Base-by-base conservation (phyloP, 2,329 filamentous ascomycete genomes). In the Botrytis pseudocinerea region DNA sequence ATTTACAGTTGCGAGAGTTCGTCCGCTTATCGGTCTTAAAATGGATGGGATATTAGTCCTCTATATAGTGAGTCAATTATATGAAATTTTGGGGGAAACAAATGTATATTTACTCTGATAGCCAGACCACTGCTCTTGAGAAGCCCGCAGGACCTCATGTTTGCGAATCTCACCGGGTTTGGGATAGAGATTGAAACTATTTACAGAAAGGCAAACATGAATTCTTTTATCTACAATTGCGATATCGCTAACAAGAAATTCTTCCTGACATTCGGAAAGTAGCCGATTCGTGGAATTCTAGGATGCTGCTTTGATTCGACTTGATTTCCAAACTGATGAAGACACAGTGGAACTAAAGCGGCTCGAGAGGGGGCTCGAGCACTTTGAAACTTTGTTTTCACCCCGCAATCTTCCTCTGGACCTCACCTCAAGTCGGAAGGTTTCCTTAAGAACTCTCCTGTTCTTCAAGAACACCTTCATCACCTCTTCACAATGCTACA, bases 81-180 rank as follows among this genome's bases (percentile, higher is more conserved):
- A 54, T 54, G 32, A 46, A 46, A 76, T 79, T 74, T 78, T 78
- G 77, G 75, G 61, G 63, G 35, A 44, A n/a, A 48, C 1, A 60
- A 40, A 16, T 4, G 46, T 32, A n/a, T 46, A n/a, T 69, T 71
- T 78, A 80, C 80, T 76, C 76, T 76, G 46, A 78, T 76, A 78
- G 78, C 76, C 78, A 78, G 76, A 73, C 79, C 77, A 75, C 79
- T 77, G 76, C 78, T 78, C 73, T 73, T 75, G 69, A 80, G 75
- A 77, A 81, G 76, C 73, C 79, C 78, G 61, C 60, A 63, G 48
- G 77, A 74, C 74, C 77, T 78, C 80, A 81, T 81, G 65, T 61
- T 69, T 68, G 28, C 62, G 51, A 51, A n/a, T 60, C 42, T 72
- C 70, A 69, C 16, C 62, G 20, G 14, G 12, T 72, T 44, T 25